Base-by-base conservation (phyloP, 257 asterid species). In the Plantago ovata region DNA sequence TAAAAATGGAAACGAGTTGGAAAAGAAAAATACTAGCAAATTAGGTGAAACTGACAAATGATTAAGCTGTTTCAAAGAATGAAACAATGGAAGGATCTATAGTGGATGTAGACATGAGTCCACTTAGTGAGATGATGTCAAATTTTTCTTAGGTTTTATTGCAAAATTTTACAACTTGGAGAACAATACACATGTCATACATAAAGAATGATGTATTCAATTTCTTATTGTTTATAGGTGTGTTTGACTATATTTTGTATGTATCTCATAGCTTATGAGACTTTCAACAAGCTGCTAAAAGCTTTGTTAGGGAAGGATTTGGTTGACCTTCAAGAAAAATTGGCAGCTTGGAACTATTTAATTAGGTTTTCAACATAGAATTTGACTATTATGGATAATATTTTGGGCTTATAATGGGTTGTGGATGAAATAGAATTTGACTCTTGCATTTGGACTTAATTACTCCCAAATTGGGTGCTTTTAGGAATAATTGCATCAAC, bases 401-500 rank as follows among this genome's bases (percentile, higher is more conserved):
- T 20, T 50, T 20, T 20, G 33, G 20, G 32, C 20, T n/a, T 19
- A 50, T 50, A 50, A 50, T 50, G 56, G 56, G 28, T 50, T 50
- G 56, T 50, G 38, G 56, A 23, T 50, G 56, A 50, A 22, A 50
- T 20, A 19, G 28, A 20, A 7, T 50, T 20, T 50, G 56, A 50
- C 56, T 50, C 56, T 50, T 50, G 56, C 19, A 50, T 13, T 50
- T 50, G 38, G 56, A 50, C 56, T 50, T 16, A 23, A 50, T 15
- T 50, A 32, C 14, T 16, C 23, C 38, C 21, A 20, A 20, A 10
- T 15, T 50, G 18, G 13, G n/a, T 8, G 33, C 13, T 28, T 20
- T 50, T 10, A 22, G 23, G 14, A 22, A 50, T 5, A 20, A 50
- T 22, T 50, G 56, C 11, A 50, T 50, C 11, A 22, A 12, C 14